These are phyloP conservation scores for Catharanthus roseus DNA, from an alignment of 257 asterid species.

Conservation along the genomic window DNA sequence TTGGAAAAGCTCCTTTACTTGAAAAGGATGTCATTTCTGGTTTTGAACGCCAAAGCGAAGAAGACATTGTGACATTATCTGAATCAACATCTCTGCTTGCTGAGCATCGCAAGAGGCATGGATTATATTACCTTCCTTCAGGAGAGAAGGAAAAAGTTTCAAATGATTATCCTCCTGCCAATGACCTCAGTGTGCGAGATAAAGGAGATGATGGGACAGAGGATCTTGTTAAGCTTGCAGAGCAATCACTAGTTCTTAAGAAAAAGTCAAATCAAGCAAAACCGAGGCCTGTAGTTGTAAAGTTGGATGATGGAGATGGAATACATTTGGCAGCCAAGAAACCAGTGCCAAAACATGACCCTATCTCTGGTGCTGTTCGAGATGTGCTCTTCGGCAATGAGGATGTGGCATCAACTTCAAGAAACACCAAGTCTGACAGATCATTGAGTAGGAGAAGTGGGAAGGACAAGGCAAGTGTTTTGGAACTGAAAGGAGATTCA, in stretches of 20 bases:
- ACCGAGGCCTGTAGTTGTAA: conserved; percentile 88
- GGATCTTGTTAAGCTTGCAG: conserved; percentile 72
- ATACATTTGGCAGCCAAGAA: conserved; percentile 26
- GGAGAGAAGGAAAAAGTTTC: conserved; percentile 39
- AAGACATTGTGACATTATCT: conserved; percentile 43
- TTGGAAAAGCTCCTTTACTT: conserved; percentile 36
- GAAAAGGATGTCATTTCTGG: conserved; percentile 29
- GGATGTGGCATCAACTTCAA: conserved; percentile 55
- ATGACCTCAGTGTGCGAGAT: conserved; percentile 47
- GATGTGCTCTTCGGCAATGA: conserved; percentile 81
- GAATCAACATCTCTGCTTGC: conserved; percentile 77
- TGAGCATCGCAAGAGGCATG: conserved; percentile 84
- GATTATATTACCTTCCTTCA: conserved; percentile 73
- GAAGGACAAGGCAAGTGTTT: conserved; percentile 25
- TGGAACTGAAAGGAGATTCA: conserved; percentile 23
- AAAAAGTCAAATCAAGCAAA: conserved; percentile 52
- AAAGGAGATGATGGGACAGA: conserved; percentile 37
- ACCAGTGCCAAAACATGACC: conserved; percentile 43
- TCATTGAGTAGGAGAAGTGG: conserved; percentile 47
- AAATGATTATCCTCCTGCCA: conserved; percentile 67
- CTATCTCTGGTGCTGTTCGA: conserved; percentile 67
- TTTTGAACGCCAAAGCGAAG: conserved; percentile 37
- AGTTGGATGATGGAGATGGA: conserved; percentile 66
- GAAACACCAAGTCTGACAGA: conserved; percentile 28
- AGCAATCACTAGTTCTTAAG: conserved; percentile 53